Evolutionary conservation across 139 green algal species (phyloP), one percentile per base, ranked within the genome.

Genomic region (Mesotaenium endlicherianum): DNA sequence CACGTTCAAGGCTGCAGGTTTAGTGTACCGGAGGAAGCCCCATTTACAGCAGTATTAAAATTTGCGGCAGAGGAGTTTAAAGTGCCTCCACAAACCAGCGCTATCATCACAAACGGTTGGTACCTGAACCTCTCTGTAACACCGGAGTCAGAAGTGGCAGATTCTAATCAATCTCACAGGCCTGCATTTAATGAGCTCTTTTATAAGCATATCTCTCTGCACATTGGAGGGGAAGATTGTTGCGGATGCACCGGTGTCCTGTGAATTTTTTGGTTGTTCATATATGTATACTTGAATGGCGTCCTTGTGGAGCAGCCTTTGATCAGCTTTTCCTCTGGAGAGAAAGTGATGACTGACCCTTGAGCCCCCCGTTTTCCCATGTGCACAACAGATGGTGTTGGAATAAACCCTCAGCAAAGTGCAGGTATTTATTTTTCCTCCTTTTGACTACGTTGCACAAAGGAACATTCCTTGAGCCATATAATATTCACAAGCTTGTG

Each of bases 41-140:
- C 95, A 0, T 98, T 98, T 85, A 98, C 95, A 58, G 95, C 95
- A 2, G 95, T 98, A 5, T 87, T 98, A 26, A 98, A 98, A 81
- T 98, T 95, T 90, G 94, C 95, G 11, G 95, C 95, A 43, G 95
- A 98, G 81, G 95, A 88, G 94, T 95, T 98, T 53, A 90, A 89
- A 53, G 86, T 90, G 42, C 86, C 81, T 34, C 58, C 86, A 11
- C 81, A 85, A 20, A 90, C 95, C 0, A 96, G 91, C 81, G 95
- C 95, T 11, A 98, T 98, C 87, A 97, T 98, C 83, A 98, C 95
- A 50, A 97, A 97, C 45, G 95, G 94, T 97, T 20, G 31, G 50
- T 16, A n/a, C n/a, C n/a, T 70, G 6, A 14, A 39, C 59, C 20
- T n/a, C n/a, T n/a, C n/a, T n/a, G 16, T 20, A 38, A 31, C 14